Evolutionary conservation across 2,329 filamentous ascomycete species (phyloP), one percentile per base, ranked within the genome.

Genomic region (Beauveria medogensis): DNA sequence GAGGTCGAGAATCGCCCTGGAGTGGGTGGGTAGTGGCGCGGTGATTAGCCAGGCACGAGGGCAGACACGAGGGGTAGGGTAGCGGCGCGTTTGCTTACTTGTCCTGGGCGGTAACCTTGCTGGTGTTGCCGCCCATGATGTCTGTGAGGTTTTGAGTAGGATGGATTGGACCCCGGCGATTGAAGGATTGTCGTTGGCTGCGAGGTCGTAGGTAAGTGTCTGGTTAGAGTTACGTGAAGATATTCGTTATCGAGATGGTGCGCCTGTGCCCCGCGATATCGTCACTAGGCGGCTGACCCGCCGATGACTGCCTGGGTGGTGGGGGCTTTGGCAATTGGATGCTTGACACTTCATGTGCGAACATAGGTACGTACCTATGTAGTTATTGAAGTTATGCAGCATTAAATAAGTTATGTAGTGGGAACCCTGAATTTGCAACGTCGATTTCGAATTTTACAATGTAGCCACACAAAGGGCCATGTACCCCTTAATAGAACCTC

Each of bases 1-100:
- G 78, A 97, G 89, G 77, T 97, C 92, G 70, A 97, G 88, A 75
- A 97, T 97, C 63, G 93, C 93, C 78, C 92, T 97, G 72, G 12
- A n/a, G 57, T 60, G 61, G 24, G 30, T 43, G 51, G 59, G 18
- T 46, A 46, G 52, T 47, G 56, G 53, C 40, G 22, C 16, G 26
- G 26, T n/a, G 30, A 5, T 37, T 37, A 37, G 34, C 34, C 10
- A 4, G 37, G 59, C 53, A 63, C 63, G 59, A 61, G 50, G 56
- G 65, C 62, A 37, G 24, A 52, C 61, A 58, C 52, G 56, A 52
- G 10, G 26, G 52, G 59, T 37, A 47, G 18, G 37, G 51, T 28
- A 34, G 26, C 10, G n/a, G 50, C 48, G 57, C 34, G 59, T 34
- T 55, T 18, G 73, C 83, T 68, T 72, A 96, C 92, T 91, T 92